Evolutionary conservation across 768 basidiomycete species (phyloP), one percentile per base, ranked within the genome.

Genomic region (Xerocomus brunneocitrinus): DNA sequence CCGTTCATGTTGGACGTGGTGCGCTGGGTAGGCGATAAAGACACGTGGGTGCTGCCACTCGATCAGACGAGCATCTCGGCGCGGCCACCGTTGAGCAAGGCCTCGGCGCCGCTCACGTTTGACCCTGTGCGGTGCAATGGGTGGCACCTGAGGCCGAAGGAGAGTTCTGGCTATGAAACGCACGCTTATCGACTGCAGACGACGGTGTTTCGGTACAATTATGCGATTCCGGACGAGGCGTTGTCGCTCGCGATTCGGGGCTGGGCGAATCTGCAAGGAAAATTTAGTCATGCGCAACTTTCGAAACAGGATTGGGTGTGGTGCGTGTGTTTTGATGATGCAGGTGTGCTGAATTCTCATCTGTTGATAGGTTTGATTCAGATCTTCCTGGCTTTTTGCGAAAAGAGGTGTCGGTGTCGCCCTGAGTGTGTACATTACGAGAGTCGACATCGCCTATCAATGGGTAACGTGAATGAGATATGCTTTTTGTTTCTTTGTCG

Each of bases 21-120:
- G 2, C 67, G 75, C 14, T 68, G 61, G 63, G 60, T 76, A 1
- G 63, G 63, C 2, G 74, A 76, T 38, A 34, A 34, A 0, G 31
- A 58, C 30, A 65, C 66, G 38, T 73, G 72, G 71, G 60, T 55
- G 1, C 27, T 74, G 12, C 63, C 66, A 0, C 51, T 75, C 13
- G 60, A 70, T 40, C 65, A 55, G 16, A 48, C 50, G 0, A 58
- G 55, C 5, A 43, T 62, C 24, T 40, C 44, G 25, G 30, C 7
- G 5, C 64, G 65, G 5, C 53, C 53, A 0, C 40, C 59, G 0
- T 16, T 52, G 50, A 59, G 57, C 19, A n/a, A 8, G 2, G 19
- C 55, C 1, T 67, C 65, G 0, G 46, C 25, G 2, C 52, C 47
- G 5, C 52, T 65, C 28, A 31, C 30, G 10, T 49, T 58, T 12